phyloP scores from a whole-genome alignment of 176 grass and related monocot genomes.

The Hordeum vulgare region MorexV3_pseudomolecules_assembly NC_058523.1:229149687-229150186 shows the following conservation, averaged over 20 bases:
- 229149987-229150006: neutral
- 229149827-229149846: neutral
- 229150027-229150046: too few species aligned
- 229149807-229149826: conserved; percentile 15
- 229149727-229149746: conserved; percentile 7
- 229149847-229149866: neutral
- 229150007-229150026: neutral
- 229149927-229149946: neutral
- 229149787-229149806: neutral
- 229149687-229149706: conserved; percentile 24
- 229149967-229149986: neutral
- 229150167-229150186: too few species aligned
- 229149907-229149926: neutral
- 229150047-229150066: too few species aligned
- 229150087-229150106: too few species aligned
- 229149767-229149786: conserved; percentile 11
- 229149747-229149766: neutral
- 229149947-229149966: neutral
- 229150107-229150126: too few species aligned
- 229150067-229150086: too few species aligned
- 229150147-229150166: too few species aligned
- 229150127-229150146: too few species aligned
- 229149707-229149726: neutral
- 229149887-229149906: neutral
- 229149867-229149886: neutral